Conservation (phyloP, 345 rosid genomes). For the Salix suchowensis region DNA sequence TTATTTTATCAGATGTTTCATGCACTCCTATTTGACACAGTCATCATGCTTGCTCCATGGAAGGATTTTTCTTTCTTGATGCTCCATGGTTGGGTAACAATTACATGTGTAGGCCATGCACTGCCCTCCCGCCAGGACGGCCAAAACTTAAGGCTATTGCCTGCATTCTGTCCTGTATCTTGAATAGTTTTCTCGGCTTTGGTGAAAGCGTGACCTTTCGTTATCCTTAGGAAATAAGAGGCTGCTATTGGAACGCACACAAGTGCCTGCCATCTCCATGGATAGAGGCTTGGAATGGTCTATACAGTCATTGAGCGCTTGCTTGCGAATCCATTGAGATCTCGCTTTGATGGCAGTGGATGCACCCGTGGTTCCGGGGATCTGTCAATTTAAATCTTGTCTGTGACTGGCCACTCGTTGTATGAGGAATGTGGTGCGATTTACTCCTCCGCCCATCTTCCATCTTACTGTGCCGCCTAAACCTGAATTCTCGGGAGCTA, state of each 20-base stretch:
- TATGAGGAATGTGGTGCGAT: too few relatives aligned
- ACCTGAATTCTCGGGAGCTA: background rate
- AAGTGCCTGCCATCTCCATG: background rate
- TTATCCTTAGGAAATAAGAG: background rate
- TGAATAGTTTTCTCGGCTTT: background rate
- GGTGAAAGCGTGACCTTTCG: background rate
- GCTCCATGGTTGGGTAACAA: conserved; percentile 1
- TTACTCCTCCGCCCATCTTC: too few relatives aligned
- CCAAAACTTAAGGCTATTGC: conserved; percentile 4
- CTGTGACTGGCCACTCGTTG: background rate
- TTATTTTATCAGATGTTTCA: background rate
- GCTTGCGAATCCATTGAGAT: background rate
- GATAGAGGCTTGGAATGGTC: background rate
- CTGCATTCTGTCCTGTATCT: background rate
- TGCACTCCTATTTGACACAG: background rate
- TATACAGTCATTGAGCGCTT: background rate
- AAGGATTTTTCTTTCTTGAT: background rate
- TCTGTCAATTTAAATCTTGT: too few relatives aligned
- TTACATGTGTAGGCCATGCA: background rate
- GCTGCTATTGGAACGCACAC: background rate
- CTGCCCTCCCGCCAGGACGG: background rate
- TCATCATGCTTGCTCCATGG: background rate
- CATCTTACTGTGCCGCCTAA: background rate
- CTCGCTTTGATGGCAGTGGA: background rate
- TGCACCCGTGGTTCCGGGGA: background rate